Percentiles rank a stretch among this genome's conserved stretches.
Evolutionary conservation across 202 grass and related monocot species (phyloP).

Genomic region (Panicum virgatum): DNA sequence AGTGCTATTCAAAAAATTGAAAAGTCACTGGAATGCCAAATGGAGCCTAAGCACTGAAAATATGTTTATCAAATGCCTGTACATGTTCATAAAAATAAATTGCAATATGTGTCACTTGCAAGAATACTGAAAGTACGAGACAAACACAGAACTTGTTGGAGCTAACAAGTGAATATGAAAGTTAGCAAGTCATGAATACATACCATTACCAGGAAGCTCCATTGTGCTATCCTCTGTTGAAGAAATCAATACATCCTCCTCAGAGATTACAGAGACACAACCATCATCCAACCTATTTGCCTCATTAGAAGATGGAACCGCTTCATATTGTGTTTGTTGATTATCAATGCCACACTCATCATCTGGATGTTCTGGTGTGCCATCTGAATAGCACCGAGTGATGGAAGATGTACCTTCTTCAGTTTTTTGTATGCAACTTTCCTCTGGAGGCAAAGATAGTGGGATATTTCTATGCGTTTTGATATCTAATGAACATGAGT

Average conservation of each 20-base stretch:
- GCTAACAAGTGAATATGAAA: slow-evolving; percentile 22
- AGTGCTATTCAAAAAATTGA: background rate
- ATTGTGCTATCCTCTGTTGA: slow-evolving; percentile 39
- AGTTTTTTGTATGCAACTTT: slow-evolving; percentile 28
- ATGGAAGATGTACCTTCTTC: slow-evolving; percentile 41
- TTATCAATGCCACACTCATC: slow-evolving; percentile 34
- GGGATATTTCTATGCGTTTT: slow-evolving; percentile 22
- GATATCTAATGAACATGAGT: slow-evolving; percentile 37
- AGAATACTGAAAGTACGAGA: slow-evolving; percentile 2
- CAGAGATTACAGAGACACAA: slow-evolving; percentile 46
- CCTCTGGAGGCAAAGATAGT: slow-evolving; percentile 21
- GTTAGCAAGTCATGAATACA: slow-evolving; percentile 7
- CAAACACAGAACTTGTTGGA: background rate
- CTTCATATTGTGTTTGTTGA: slow-evolving; percentile 40
- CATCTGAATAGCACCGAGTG: slow-evolving; percentile 33
- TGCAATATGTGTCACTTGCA: background rate
- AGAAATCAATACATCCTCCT: slow-evolving; percentile 47
- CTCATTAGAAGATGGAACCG: slow-evolving; percentile 30
- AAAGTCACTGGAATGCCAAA: background rate
- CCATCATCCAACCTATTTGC: slow-evolving; percentile 46
- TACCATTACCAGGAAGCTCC: slow-evolving; percentile 52
- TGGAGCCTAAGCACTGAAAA: background rate
- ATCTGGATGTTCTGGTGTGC: slow-evolving; percentile 34
- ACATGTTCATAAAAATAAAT: background rate
- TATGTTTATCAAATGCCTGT: background rate